Base-by-base conservation (phyloP, 768 basidiomycete species). In the Amanita polypyramis region DNA sequence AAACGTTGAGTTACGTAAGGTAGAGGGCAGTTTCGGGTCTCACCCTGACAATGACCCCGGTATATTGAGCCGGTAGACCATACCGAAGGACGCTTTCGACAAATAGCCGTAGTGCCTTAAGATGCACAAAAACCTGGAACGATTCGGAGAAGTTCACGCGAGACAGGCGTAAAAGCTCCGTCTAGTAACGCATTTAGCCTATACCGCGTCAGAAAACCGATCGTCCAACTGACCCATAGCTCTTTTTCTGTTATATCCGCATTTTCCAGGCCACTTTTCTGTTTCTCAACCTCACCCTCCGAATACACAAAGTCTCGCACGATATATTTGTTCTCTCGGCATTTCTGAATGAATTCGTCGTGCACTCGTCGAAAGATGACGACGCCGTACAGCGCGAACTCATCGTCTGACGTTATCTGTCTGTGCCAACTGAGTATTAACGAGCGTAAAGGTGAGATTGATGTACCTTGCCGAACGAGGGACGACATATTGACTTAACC, bases 111-210 rank as follows among this genome's bases (percentile, higher is more conserved):
- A 96, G 65, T 43, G 95, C 75, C 65, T 98, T 98, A 55, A 98
- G 72, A 59, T 98, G 96, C 0, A 94, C 88, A 15, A 97, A 73
- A 45, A 95, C 73, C 62, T 98, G 90, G 68, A 93, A 92, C 4
- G 93, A 82, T 68, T 99, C 96, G 0, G 93, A 94, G 63, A 98
- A 99, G 66, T 95, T 97, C 45, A 90, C 96, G 47, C 96, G 76
- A 32, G 94, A 82, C 32, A 98, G 63, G 56, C 88, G 79, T 20
- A 99, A 70, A 0, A 99, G 76, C 55, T 99, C 95, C 21, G 91
- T 88, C 94, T 98, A 42, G 12, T 6, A 56, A 35, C 17, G n/a
- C 12, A 17, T 17, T 30, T 30, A 29, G 25, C 27, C 25, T 15
- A 45, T 35, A 27, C 33, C 49, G 19, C 19, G 33, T 53, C 15